Evolutionary conservation across 2,329 filamentous ascomycete species (phyloP), one percentile per base, ranked within the genome.

Genomic region (Venturia asperata): DNA sequence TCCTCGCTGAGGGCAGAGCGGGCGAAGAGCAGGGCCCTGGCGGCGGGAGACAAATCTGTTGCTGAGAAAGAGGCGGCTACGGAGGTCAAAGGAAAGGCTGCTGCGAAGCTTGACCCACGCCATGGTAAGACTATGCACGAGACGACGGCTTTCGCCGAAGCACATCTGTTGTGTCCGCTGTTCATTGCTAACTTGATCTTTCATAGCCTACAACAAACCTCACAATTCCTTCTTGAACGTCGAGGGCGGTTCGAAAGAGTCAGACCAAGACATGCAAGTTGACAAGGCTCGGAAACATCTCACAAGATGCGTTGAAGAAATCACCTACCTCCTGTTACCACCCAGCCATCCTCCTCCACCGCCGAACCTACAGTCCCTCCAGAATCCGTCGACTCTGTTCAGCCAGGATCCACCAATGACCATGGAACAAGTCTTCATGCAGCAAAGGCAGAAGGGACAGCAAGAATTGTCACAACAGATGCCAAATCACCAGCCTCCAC

Each of bases 1-100:
- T 86, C 87, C 71, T 94, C 93, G 68, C 81, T 97, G 72, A 92
- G 89, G 77, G 89, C 91, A 68, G 91, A 96, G 78, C 83, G 90
- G 27, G 83, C 84, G 64, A 88, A 92, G 77, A 81, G 85, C 67
- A 89, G 80, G 73, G 78, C 78, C 68, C 73, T 78, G 52, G 75
- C 74, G n/a, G 77, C 77, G 64, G 81, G 79, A 47, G 80, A 81
- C 64, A 77, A 87, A 68, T 77, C 82, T 21, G 79, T 82, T 30
- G 79, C 75, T 62, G 77, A 66, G 72, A 81, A 77, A 30, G 71
- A 74, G 56, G 66, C 64, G 60, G 71, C 71, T 61, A 65, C 67
- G 37, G 74, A 76, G 52, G 62, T 64, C 61, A 75, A 76, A 69
- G 72, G 68, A 62, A 76, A 75, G 65, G 66, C 63, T 55, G 66